These are phyloP conservation scores for Cystobasidiopsis lactophilus DNA, from an alignment of 768 basidiomycete genomes.

Conservation along the genomic window DNA sequence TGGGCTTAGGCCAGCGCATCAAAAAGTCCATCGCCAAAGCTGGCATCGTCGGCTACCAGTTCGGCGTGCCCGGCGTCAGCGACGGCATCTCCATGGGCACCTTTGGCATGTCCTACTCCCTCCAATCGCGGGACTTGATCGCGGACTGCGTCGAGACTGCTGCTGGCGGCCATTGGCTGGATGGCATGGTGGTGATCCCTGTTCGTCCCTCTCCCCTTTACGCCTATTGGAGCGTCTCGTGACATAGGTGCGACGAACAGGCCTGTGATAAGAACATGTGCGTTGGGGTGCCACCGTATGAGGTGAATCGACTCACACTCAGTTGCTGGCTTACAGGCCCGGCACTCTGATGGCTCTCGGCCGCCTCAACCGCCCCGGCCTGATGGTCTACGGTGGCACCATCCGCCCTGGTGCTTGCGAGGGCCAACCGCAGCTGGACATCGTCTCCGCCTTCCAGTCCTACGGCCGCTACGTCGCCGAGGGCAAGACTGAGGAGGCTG, in stretches of 20 bases:
- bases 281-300: no score
- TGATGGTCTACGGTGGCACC: conserved; percentile 96
- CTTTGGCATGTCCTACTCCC: conserved; percentile 34
- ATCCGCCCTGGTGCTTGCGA: conserved; percentile 83
- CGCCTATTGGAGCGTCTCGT: no score
- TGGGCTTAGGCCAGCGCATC: conserved; percentile 65
- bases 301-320: no score
- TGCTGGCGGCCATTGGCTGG: conserved; percentile 89
- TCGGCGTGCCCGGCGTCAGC: conserved; percentile 90
- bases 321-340: conserved; percentile 31
- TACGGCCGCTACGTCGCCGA: conserved; percentile 89
- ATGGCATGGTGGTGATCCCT: conserved; percentile 90
- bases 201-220: conserved; percentile 21
- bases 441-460: conserved; percentile 92
- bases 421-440: conserved; percentile 66
- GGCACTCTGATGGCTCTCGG: conserved; percentile 95
- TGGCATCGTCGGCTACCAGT: conserved; percentile 79
- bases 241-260: not conserved
- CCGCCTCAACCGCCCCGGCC: conserved; percentile 75
- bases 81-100: conserved; percentile 94
- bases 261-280: conserved; percentile 68
- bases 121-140: conserved; percentile 91
- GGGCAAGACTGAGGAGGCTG: conserved; percentile 61
- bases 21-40: conserved; percentile 51
- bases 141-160: conserved; percentile 93